Percentiles rank a stretch among this genome's conserved stretches.
phyloP scores from a whole-genome alignment of 2,329 filamentous ascomycete species.

The Xylariaceae sp. region DNA sequence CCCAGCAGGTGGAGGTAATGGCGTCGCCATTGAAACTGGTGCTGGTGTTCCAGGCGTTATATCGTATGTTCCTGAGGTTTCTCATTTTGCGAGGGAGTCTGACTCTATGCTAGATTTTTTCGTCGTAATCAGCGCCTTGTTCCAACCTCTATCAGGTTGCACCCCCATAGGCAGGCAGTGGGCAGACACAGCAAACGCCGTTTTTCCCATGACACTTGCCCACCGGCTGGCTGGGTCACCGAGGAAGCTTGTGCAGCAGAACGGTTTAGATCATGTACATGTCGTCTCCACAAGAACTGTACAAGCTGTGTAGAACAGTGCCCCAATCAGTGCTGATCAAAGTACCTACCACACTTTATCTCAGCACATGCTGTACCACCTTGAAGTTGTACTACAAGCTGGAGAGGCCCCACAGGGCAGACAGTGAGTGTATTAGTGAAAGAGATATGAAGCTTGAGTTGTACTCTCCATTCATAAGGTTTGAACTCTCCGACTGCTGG shows the following conservation, averaged over 20 bases:
- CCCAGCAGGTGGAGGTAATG: conserved; percentile 79
- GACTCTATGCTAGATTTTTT: conserved; percentile 2
- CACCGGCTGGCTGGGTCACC: background rate
- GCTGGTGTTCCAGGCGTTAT: conserved; percentile 58
- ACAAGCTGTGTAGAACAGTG: background rate
- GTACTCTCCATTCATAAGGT: too few relatives aligned
- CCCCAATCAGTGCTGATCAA: too few relatives aligned
- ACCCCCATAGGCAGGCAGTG: background rate
- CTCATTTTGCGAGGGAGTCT: conserved; percentile 56
- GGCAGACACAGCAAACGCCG: background rate
- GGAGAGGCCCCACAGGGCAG: too few relatives aligned
- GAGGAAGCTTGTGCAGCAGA: background rate
- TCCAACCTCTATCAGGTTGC: background rate
- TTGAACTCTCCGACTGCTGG: too few relatives aligned
- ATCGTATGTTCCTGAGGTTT: conserved; percentile 76
- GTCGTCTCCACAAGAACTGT: background rate
- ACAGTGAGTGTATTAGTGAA: too few relatives aligned
- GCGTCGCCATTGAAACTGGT: conserved; percentile 42
- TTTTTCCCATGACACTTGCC: background rate
- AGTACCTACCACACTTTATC: too few relatives aligned
- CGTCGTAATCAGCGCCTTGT: conserved; percentile 8
- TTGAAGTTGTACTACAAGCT: too few relatives aligned
- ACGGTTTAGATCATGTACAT: background rate
- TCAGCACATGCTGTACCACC: too few relatives aligned
- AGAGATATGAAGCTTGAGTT: too few relatives aligned